Conservation (phyloP, 495 filamentous ascomycete species). For the Penicillium desertorum region DNA sequence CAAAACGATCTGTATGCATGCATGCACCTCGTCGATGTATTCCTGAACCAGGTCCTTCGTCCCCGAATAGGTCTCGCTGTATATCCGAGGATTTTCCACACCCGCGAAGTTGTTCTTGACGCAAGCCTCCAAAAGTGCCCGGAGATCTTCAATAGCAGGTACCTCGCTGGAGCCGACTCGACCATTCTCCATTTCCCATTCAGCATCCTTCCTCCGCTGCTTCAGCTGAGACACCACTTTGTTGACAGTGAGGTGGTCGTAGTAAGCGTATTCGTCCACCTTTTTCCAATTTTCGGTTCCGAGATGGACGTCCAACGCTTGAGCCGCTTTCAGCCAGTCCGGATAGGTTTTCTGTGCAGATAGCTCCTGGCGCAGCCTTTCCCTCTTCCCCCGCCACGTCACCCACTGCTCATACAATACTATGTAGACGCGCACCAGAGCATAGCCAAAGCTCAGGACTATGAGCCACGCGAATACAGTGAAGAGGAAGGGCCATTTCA, state of each 20-base stretch:
- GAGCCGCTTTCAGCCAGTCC: constrained; percentile 78
- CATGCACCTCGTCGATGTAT: constrained; percentile 73
- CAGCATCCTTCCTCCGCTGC: constrained; percentile 57
- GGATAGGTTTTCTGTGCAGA: constrained; percentile 68
- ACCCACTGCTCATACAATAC: constrained; percentile 73
- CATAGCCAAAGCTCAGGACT: constrained; percentile 66
- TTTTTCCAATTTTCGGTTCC: constrained; percentile 86
- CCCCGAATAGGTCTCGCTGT: constrained; percentile 94
- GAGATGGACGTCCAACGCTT: constrained; percentile 75
- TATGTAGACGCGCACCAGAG: constrained; percentile 84
- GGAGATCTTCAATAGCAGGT: constrained; percentile 69
- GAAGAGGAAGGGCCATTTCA: constrained; percentile 89
- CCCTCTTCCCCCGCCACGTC: constrained; percentile 63
- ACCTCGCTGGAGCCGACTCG: constrained; percentile 28
- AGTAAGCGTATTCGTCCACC: constrained; percentile 89
- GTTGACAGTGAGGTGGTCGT: constrained; percentile 78
- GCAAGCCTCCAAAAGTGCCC: constrained; percentile 76
- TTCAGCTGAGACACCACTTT: constrained; percentile 73
- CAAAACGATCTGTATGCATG: constrained; percentile 64
- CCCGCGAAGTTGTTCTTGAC: constrained; percentile 97
- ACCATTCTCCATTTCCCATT: constrained; percentile 40
- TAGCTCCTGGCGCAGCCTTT: constrained; percentile 67
- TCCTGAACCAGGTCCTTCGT: constrained; percentile 90
- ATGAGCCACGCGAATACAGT: constrained; percentile 78
- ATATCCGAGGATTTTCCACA: constrained; percentile 89